Conservation (phyloP, 2,329 filamentous ascomycete genomes). For the Pyrenophora graminea region DNA sequence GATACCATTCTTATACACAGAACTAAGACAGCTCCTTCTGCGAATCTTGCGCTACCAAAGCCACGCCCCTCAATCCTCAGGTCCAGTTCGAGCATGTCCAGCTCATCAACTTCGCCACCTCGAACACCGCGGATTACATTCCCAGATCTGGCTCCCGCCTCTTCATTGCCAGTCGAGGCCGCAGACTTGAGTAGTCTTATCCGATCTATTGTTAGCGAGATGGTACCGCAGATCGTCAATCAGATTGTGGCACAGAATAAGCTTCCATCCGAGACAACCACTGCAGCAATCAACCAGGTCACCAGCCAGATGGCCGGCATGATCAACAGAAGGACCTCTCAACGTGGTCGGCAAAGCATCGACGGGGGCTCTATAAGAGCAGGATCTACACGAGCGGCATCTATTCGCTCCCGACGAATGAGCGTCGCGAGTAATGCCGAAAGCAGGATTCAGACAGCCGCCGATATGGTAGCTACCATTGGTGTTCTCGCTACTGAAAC, state of each 20-base stretch:
- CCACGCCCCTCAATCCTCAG: slow-evolving; percentile 11
- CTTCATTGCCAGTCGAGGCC: slow-evolving; percentile 7
- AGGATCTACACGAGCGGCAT: slow-evolving; percentile 13
- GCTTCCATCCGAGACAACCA: slow-evolving; percentile 18
- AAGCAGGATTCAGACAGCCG: slow-evolving; percentile 36
- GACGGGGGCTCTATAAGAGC: slow-evolving; percentile 27
- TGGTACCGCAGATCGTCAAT: slow-evolving; percentile 41
- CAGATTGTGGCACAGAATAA: slow-evolving; percentile 38
- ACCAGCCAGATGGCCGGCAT: slow-evolving; percentile 38
- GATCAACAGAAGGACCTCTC: slow-evolving; percentile 32
- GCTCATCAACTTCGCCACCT: slow-evolving; percentile 21
- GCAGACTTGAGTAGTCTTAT: slow-evolving; percentile 38
- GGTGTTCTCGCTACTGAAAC: slow-evolving; percentile 38
- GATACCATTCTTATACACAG: slow-evolving; percentile 24
- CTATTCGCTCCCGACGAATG: slow-evolving; percentile 32
- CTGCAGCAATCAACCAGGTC: slow-evolving; percentile 33
- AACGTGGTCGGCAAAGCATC: slow-evolving; percentile 28
- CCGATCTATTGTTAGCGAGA: slow-evolving; percentile 38
- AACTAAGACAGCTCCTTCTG: not conserved
- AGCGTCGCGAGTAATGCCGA: slow-evolving; percentile 37
- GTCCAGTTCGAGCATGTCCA: slow-evolving; percentile 6
- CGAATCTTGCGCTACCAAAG: slow-evolving; percentile 7
- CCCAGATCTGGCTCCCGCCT: slow-evolving; percentile 10
- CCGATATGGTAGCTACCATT: slow-evolving; percentile 41
- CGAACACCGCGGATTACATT: slow-evolving; percentile 21